Evolutionary conservation across 345 rosid species (phyloP).

Genomic region (Eutrema heterophyllum): DNA sequence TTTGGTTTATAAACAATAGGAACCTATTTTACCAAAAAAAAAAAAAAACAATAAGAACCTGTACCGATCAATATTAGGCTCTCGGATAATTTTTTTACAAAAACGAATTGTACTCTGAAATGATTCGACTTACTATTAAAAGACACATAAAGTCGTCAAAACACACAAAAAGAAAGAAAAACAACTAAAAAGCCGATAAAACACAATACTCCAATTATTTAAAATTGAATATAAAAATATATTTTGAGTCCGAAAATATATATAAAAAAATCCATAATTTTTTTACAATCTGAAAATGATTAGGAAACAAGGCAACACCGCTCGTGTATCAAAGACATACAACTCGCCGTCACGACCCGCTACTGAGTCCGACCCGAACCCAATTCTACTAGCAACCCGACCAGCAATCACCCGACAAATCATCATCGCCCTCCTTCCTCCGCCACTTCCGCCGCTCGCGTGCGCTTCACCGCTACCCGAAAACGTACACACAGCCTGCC

Average conservation of each 20-base stretch:
- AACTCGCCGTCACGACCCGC: conserved; percentile 66
- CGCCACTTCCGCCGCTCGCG: conserved; percentile 60
- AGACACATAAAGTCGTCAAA: too few species aligned
- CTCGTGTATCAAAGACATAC: conserved; percentile 72
- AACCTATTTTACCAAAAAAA: too few species aligned
- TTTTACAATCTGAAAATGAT: conserved; percentile 69
- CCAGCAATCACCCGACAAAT: conserved; percentile 86
- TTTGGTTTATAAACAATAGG: too few species aligned
- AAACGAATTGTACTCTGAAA: too few species aligned
- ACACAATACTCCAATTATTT: not conserved
- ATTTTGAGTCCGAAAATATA: not conserved
- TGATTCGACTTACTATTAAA: too few species aligned
- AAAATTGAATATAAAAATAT: not conserved
- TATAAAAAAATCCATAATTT: not conserved
- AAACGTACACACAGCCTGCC: conserved; percentile 44
- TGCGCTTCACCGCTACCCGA: conserved; percentile 73
- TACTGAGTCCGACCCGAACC: conserved; percentile 61
- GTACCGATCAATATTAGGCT: too few species aligned
- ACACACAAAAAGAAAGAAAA: not conserved
- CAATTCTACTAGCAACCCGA: conserved; percentile 49
- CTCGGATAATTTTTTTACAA: too few species aligned
- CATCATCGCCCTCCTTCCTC: conserved; percentile 75
- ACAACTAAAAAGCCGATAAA: not conserved
- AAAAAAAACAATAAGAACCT: too few species aligned
- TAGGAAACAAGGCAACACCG: conserved; percentile 84